Percentiles rank a stretch among this genome's conserved stretches.
Evolutionary conservation across 805 yeast genomes (phyloP).

Genomic region (Ogataea kodamae): DNA sequence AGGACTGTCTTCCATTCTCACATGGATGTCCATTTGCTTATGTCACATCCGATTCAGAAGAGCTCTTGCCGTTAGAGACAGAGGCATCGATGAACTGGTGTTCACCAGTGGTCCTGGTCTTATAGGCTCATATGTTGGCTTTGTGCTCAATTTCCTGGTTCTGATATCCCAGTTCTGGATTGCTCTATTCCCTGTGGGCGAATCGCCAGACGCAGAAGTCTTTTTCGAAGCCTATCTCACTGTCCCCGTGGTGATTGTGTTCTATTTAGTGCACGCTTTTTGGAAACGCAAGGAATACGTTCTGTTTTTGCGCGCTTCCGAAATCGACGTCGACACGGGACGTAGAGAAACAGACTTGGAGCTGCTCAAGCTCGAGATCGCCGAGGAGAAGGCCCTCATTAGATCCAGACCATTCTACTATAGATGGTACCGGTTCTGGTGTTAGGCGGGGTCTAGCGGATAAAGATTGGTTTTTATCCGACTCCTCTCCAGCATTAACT

Average conservation of each 20-base stretch:
- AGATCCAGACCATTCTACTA: slow-evolving; percentile 42
- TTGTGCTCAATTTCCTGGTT: slow-evolving; percentile 52
- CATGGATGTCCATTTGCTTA: slow-evolving; percentile 71
- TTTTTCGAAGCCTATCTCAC: slow-evolving; percentile 68
- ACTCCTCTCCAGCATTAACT: too few relatives aligned
- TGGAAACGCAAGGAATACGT: slow-evolving; percentile 43
- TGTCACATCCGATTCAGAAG: slow-evolving; percentile 67
- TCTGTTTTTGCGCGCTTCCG: slow-evolving; percentile 41
- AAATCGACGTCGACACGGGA: slow-evolving; percentile 60
- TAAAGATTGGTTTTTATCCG: too few relatives aligned
- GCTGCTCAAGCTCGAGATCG: slow-evolving; percentile 48
- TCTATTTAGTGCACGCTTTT: slow-evolving; percentile 33
- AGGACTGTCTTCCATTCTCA: slow-evolving; percentile 68
- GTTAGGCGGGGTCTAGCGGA: slow-evolving; percentile 33
- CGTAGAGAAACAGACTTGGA: slow-evolving; percentile 58
- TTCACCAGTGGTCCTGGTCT: slow-evolving; percentile 65
- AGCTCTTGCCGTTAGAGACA: slow-evolving; percentile 61
- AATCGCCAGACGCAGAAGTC: slow-evolving; percentile 42
- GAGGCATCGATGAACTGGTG: slow-evolving; percentile 60
- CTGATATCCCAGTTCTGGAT: slow-evolving; percentile 77
- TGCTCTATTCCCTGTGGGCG: slow-evolving; percentile 66
- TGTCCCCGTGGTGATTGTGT: slow-evolving; percentile 53
- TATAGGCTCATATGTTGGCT: slow-evolving; percentile 61
- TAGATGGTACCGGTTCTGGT: slow-evolving; percentile 54
- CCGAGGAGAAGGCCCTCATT: slow-evolving; percentile 50